Percentiles rank a stretch among this genome's conserved stretches.
Conservation (phyloP, 208 protist species). For the Leishmania mexicana region DNA sequence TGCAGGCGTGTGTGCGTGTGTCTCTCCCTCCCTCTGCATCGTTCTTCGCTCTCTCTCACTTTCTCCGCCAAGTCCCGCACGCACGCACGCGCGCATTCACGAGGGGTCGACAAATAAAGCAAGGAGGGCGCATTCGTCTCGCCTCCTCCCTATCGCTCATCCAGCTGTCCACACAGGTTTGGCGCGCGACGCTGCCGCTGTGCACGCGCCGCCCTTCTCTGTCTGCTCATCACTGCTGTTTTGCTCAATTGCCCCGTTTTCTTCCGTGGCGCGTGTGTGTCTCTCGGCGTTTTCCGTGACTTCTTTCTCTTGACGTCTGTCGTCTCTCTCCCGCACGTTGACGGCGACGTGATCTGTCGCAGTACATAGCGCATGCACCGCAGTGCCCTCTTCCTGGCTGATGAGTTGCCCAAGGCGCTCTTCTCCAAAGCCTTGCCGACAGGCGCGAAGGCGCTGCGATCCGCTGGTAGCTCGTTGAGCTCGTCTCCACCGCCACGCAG, state of each 20-base stretch:
- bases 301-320: not conserved
- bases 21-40: not conserved
- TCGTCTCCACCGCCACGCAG: not conserved
- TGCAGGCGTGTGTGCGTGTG: not conserved
- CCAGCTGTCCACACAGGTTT: not conserved
- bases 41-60: not conserved
- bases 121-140: not conserved
- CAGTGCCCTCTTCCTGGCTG: conserved; percentile 3
- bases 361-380: conserved; percentile 5
- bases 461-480: not conserved
- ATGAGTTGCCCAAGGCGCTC: conserved; percentile 6
- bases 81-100: not conserved
- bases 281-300: not conserved
- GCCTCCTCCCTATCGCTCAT: not conserved
- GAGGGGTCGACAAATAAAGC: not conserved
- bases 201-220: not conserved
- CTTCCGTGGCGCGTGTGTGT: not conserved
- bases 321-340: not conserved
- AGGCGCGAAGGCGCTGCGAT: too few species aligned
- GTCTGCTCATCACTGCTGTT: not conserved
- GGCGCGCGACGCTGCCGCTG: not conserved
- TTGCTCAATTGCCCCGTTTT: not conserved
- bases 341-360: not conserved
- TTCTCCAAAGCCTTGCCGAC: not conserved
- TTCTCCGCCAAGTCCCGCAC: not conserved